These are phyloP conservation scores for Metschnikowia continentalis DNA, from an alignment of 805 yeast species.

Conservation along the genomic window DNA sequence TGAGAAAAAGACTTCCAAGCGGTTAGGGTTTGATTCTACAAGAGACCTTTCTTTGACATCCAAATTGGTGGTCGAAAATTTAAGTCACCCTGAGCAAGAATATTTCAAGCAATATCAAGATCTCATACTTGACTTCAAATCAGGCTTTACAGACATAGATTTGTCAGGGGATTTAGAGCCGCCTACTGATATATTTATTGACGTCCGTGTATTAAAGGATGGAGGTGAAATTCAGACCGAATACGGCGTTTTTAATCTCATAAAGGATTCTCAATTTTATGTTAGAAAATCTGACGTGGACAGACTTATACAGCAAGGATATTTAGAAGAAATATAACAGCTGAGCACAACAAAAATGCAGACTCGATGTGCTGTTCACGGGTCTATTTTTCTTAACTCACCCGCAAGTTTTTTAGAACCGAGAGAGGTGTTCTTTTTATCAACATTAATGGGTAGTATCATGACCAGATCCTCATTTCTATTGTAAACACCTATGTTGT, in stretches of 20 bases:
- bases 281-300: constrained; percentile 95
- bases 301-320: constrained; percentile 89
- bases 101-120: constrained; percentile 70
- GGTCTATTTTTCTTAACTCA: constrained; percentile 31
- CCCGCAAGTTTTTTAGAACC: constrained; percentile 55
- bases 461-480: constrained; percentile 43
- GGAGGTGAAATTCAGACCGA: constrained; percentile 98
- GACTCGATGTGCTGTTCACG: too few relatives aligned
- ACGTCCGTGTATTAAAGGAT: constrained; percentile 86
- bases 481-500: constrained; percentile 46
- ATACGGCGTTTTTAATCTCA: constrained; percentile 89
- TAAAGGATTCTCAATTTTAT: constrained; percentile 90
- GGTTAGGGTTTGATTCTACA: constrained; percentile 1
- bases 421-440: constrained; percentile 65
- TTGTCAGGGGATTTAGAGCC: constrained; percentile 86
- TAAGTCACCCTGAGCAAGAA: constrained; percentile 77
- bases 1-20: background rate
- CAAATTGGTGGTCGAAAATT: constrained; percentile 38
- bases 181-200: constrained; percentile 87
- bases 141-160: constrained; percentile 77
- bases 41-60: constrained; percentile 3
- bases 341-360: background rate
- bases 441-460: constrained; percentile 64
- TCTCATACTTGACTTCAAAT: constrained; percentile 68
- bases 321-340: constrained; percentile 62